A percentile compares a stretch with the other conserved stretches of the same genome.
Evolutionary conservation across 2,329 filamentous ascomycete species (phyloP).

Genomic region (Paecilomyces sp.): DNA sequence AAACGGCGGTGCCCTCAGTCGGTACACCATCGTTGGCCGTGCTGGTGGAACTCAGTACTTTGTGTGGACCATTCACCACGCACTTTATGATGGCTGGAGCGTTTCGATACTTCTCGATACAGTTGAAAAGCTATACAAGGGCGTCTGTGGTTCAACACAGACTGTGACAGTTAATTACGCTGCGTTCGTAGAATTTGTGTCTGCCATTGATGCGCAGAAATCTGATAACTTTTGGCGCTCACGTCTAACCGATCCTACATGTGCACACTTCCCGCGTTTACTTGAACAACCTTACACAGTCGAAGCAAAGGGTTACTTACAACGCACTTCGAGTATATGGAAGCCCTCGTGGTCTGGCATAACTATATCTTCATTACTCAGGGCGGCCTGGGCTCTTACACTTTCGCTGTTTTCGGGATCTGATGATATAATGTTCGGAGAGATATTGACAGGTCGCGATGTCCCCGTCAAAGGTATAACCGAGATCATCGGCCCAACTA

Average conservation of each 20-base stretch:
- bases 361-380: conserved; percentile 26
- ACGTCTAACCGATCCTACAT: conserved; percentile 6
- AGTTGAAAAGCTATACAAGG: conserved; percentile 8
- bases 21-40: conserved; percentile 5
- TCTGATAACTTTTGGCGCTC: conserved; percentile 15
- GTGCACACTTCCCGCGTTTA: conserved; percentile 6
- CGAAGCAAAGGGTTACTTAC: conserved; percentile 4
- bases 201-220: conserved; percentile 9
- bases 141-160: neutral
- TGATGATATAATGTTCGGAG: conserved; percentile 36
- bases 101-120: conserved; percentile 13
- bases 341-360: conserved; percentile 4
- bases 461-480: conserved; percentile 27
- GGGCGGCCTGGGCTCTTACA: conserved; percentile 35
- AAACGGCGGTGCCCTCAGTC: conserved; percentile 7
- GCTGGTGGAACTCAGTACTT: conserved; percentile 15
- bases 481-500: conserved; percentile 32
- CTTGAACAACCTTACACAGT: conserved; percentile 6
- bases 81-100: conserved; percentile 35
- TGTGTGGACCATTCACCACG: conserved; percentile 36
- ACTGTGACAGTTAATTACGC: neutral
- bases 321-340: conserved; percentile 2
- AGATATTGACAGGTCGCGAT: conserved; percentile 34
- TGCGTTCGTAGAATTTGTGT: conserved; percentile 6
- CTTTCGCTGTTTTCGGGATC: conserved; percentile 29